Percentiles rank a stretch among this genome's conserved stretches.
Evolutionary conservation across 257 asterid species (phyloP).

Genomic region (Forsythia suspensa): DNA sequence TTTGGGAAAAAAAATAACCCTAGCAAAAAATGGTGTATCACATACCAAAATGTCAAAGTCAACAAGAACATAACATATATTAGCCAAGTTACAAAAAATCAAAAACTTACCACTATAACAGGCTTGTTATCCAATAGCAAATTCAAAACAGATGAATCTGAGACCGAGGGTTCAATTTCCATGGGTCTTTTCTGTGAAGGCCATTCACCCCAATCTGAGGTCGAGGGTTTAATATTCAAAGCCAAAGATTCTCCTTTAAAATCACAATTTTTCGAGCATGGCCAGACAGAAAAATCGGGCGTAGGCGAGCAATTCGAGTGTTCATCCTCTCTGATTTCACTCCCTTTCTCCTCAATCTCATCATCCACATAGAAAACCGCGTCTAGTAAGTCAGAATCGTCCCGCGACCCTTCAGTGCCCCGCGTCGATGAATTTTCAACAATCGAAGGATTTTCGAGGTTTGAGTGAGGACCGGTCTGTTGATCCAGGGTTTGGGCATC

Average conservation of each 20-base stretch:
- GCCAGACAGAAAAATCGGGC: constrained; percentile 1
- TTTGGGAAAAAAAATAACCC: neutral
- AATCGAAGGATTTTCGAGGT: constrained; percentile 9
- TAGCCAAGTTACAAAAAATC: neutral
- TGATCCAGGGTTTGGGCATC: constrained; percentile 15
- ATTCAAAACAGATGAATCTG: constrained; percentile 1
- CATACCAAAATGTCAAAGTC: neutral
- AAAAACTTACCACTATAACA: constrained; percentile 4
- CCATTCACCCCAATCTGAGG: constrained; percentile 21
- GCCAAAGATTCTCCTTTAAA: neutral
- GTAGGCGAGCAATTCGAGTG: constrained; percentile 23
- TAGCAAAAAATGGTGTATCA: neutral
- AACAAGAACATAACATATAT: neutral
- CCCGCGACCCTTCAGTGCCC: constrained; percentile 8
- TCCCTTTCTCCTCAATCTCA: constrained; percentile 18
- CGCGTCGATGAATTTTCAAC: constrained; percentile 25
- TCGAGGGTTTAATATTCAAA: constrained; percentile 15
- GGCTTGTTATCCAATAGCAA: constrained; percentile 21
- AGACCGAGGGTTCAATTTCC: neutral
- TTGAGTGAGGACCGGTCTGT: neutral
- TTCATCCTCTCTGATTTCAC: constrained; percentile 21
- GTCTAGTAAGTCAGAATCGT: constrained; percentile 28
- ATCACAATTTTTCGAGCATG: constrained; percentile 30
- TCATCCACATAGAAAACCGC: constrained; percentile 25
- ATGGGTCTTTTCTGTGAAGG: constrained; percentile 1